Percentiles rank a stretch among this genome's conserved stretches.
These are phyloP conservation scores for Rachicladosporium sp. DNA, from an alignment of 2,329 filamentous ascomycete genomes.

Conservation along the genomic window DNA sequence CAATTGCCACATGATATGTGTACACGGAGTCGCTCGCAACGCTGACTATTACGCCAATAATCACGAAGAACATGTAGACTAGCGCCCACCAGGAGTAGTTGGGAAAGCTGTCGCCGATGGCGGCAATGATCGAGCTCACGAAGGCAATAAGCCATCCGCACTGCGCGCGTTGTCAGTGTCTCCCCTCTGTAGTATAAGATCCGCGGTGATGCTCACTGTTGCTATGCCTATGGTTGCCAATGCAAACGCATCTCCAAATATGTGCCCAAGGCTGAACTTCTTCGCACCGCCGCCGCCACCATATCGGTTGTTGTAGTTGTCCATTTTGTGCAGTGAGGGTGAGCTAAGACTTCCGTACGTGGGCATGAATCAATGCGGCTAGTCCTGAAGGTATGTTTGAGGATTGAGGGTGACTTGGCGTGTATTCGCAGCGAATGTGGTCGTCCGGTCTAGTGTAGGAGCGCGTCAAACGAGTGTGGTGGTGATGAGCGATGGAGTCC, in stretches of 20 bases:
- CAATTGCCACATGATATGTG: constrained; percentile 85
- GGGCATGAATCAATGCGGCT: constrained; percentile 5
- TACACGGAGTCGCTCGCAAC: constrained; percentile 74
- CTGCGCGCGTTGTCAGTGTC: constrained; percentile 33
- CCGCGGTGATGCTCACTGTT: constrained; percentile 47
- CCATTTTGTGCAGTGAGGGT: constrained; percentile 5
- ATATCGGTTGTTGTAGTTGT: constrained; percentile 3
- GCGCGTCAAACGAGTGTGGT: constrained; percentile 7
- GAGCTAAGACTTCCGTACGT: constrained; percentile 5
- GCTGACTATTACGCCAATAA: constrained; percentile 66
- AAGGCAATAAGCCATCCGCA: constrained; percentile 93
- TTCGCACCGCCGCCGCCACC: constrained; percentile 3
- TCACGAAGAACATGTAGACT: constrained; percentile 74
- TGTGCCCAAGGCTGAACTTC: constrained; percentile 66
- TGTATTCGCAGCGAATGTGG: neutral
- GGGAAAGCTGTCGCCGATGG: constrained; percentile 50
- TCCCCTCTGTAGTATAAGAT: neutral
- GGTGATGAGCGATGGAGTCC: too few species aligned
- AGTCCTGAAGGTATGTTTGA: neutral
- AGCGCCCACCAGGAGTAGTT: constrained; percentile 89
- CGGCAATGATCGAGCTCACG: constrained; percentile 67
- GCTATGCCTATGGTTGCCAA: constrained; percentile 88
- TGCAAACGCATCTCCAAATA: constrained; percentile 91
- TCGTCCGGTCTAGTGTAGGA: neutral
- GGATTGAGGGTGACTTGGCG: constrained; percentile 2